Base-by-base conservation (phyloP, 805 yeast genomes). In the Komagataella pastoris region DNA sequence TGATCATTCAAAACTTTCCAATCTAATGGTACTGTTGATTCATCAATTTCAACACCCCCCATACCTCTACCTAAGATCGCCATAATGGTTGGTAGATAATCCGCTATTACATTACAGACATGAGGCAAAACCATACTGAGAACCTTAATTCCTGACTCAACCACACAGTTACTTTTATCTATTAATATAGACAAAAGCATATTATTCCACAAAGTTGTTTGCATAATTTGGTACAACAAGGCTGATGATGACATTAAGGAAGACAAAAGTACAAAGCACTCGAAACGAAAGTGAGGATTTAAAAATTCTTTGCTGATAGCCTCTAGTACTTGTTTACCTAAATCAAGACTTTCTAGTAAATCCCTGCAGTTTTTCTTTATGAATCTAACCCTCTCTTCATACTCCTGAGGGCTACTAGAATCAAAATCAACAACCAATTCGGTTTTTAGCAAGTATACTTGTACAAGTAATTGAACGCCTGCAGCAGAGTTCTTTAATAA, bases 301-400 rank as follows among this genome's bases (percentile, higher is more conserved):
- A 55, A 53, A 40, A 80, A 63, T 52, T 63, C 66, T 2, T 57
- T 58, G 57, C 74, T 67, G 17, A 78, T 49, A 14, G 69, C 53
- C 1, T 56, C 54, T 55, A 75, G 70, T 52, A 74, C 54, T 56
- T 1, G 78, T 66, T 44, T 70, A 58, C 30, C 60, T 60, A n/a
- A 62, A 57, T 1, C 76, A 81, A 63, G 67, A 76, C n/a, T 66
- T 68, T 1, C 61, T 56, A 10, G 81, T 59, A 17, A 79, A 1
- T 53, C 53, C 10, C 68, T 61, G 50, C 77, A 70, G 57, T 79
- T 80, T 51, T 62, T 62, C 46, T 68, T 66, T 7, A 76, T 67
- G 54, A 75, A 78, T 36, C 85, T 62, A 14, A 65, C 57, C 14
- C 83, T 62, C 58, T 81, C 88, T 49, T 68, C 73, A 30, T 63